These are phyloP conservation scores for Epicoccum sorghinum DNA, from an alignment of 2,329 filamentous ascomycete species.

Conservation along the genomic window DNA sequence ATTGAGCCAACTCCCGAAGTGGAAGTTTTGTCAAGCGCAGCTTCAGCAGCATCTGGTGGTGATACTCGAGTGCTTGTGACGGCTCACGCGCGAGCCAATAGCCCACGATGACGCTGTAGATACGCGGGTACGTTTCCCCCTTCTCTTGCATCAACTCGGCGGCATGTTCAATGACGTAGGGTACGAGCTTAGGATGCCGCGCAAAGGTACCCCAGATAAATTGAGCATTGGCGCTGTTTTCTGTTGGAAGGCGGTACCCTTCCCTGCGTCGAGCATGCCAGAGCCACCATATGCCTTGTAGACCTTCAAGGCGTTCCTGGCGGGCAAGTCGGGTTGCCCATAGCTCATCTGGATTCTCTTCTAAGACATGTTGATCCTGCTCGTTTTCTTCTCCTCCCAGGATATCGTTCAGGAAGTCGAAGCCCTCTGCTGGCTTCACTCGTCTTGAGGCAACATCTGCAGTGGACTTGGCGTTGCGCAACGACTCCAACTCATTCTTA, in stretches of 20 bases:
- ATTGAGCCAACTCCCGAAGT: conserved; percentile 26
- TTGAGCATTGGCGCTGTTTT: conserved; percentile 46
- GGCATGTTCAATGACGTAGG: conserved; percentile 50
- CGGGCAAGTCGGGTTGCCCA: conserved; percentile 53
- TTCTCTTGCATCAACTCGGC: conserved; percentile 48
- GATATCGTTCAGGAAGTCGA: neutral
- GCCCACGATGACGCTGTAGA: conserved; percentile 56
- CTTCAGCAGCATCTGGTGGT: conserved; percentile 33
- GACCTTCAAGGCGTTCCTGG: conserved; percentile 50
- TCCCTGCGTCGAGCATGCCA: conserved; percentile 51
- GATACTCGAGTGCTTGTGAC: conserved; percentile 30
- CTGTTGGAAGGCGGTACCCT: conserved; percentile 49
- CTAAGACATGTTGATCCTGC: neutral
- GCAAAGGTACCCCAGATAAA: conserved; percentile 56
- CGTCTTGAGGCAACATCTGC: neutral
- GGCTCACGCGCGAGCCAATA: conserved; percentile 40
- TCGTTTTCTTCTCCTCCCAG: conserved; percentile 12
- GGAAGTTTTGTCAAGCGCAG: conserved; percentile 34
- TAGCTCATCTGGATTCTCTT: conserved; percentile 32
- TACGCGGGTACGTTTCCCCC: conserved; percentile 38
- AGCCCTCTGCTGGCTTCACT: neutral
- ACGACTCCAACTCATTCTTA: conserved; percentile 15
- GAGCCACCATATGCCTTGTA: conserved; percentile 49
- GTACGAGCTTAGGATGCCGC: conserved; percentile 42
- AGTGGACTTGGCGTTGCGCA: conserved; percentile 15